Conservation (phyloP, 495 filamentous ascomycete species). For the Tuber magnatum region DNA sequence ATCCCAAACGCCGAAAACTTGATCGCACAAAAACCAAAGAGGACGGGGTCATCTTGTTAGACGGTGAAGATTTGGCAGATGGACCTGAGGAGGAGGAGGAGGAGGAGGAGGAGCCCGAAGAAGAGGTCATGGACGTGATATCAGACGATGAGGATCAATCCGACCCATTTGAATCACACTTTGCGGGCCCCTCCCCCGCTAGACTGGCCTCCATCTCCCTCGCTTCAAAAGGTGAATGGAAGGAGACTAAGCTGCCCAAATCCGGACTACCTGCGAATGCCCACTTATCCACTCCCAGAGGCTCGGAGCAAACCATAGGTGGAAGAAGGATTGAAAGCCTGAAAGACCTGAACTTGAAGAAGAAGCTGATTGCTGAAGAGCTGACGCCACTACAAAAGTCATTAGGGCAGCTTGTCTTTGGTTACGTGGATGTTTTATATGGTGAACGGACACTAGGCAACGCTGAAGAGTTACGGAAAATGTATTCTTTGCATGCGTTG, state of each 20-base stretch:
- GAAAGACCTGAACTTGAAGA: constrained; percentile 56
- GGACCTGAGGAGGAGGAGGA: constrained; percentile 43
- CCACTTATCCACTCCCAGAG: constrained; percentile 21
- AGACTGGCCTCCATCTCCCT: constrained; percentile 51
- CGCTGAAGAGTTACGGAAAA: constrained; percentile 57
- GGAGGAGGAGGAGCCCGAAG: constrained; percentile 41
- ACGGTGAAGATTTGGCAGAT: constrained; percentile 25
- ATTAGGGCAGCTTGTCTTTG: constrained; percentile 56
- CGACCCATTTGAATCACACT: constrained; percentile 77
- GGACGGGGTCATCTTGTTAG: constrained; percentile 17
- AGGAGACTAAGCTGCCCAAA: constrained; percentile 44
- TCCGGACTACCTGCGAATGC: constrained; percentile 45
- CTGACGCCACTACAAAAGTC: constrained; percentile 37
- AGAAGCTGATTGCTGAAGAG: constrained; percentile 45
- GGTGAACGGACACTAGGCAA: constrained; percentile 61
- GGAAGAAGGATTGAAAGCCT: constrained; percentile 26
- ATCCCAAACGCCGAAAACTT: constrained; percentile 42
- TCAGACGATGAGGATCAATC: constrained; percentile 50
- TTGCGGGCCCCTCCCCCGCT: constrained; percentile 56
- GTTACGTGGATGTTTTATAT: constrained; percentile 75
- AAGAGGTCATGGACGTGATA: constrained; percentile 26
- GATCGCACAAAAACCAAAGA: constrained; percentile 28
- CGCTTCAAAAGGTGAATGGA: constrained; percentile 54
- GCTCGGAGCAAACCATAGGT: constrained; percentile 1
- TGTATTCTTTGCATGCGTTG: constrained; percentile 73